A percentile compares a stretch with the other conserved stretches of the same genome.
These are phyloP conservation scores for Macrophomina tecta DNA, from an alignment of 2,329 filamentous ascomycete genomes.

Conservation along the genomic window DNA sequence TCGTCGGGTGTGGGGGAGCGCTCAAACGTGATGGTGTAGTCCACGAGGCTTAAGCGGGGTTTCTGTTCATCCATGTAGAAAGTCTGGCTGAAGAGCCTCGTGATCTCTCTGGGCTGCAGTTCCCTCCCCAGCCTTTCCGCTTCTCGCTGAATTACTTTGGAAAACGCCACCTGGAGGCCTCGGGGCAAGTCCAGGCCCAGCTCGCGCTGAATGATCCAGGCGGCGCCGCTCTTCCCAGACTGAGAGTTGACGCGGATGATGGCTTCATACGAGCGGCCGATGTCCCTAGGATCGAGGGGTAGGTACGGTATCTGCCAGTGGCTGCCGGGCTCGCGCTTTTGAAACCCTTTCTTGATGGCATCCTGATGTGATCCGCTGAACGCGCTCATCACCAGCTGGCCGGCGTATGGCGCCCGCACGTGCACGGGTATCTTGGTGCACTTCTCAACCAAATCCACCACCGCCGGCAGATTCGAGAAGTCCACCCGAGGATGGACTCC, in stretches of 20 bases:
- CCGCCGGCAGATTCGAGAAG: conserved; percentile 83
- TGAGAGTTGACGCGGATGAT: conserved; percentile 99
- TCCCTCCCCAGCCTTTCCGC: conserved; percentile 85
- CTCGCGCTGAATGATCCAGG: conserved; percentile 90
- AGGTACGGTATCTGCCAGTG: conserved; percentile 89
- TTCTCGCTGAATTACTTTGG: conserved; percentile 79
- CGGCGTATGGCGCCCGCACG: conserved; percentile 86
- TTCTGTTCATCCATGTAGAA: conserved; percentile 85
- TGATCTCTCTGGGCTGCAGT: conserved; percentile 82
- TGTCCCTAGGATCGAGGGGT: conserved; percentile 89
- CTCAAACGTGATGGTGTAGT: conserved; percentile 87
- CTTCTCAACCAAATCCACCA: conserved; percentile 88
- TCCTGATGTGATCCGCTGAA: conserved; percentile 95
- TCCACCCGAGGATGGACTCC: conserved; percentile 84
- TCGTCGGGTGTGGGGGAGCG: conserved; percentile 70
- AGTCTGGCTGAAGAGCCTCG: conserved; percentile 82
- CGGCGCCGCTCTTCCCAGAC: conserved; percentile 90
- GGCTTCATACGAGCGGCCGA: conserved; percentile 93
- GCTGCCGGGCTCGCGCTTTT: conserved; percentile 69
- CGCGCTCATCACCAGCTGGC: conserved; percentile 87
- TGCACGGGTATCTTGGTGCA: conserved; percentile 96
- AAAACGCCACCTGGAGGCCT: conserved; percentile 90
- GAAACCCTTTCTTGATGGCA: conserved; percentile 90
- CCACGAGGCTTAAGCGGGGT: conserved; percentile 82
- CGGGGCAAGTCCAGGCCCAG: conserved; percentile 91